A percentile compares a stretch with the other conserved stretches of the same genome.
Evolutionary conservation across 2,329 filamentous ascomycete species (phyloP).

Genomic region (Ophiostoma tasmaniense): DNA sequence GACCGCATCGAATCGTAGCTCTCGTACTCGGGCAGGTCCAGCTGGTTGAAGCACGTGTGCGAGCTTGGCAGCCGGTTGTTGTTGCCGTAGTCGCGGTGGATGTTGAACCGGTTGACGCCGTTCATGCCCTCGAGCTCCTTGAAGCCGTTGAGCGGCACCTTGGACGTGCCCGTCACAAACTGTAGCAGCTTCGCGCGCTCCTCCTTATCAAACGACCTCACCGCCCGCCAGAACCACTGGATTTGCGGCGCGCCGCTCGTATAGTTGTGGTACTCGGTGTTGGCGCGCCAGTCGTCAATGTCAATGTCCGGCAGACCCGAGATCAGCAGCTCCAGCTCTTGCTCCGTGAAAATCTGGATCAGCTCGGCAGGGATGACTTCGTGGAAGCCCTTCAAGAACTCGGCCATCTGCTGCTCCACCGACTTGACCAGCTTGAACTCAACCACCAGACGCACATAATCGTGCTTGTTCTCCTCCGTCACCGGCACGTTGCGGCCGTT

Average conservation of each 20-base stretch:
- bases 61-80: conserved; percentile 93
- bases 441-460: conserved; percentile 89
- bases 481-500: conserved; percentile 88
- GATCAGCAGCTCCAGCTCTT: conserved; percentile 92
- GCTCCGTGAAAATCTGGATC: conserved; percentile 96
- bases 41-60: conserved; percentile 98
- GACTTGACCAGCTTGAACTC: conserved; percentile 89
- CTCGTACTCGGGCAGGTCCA: conserved; percentile 96
- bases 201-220: conserved; percentile 97
- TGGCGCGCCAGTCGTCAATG: conserved; percentile 97
- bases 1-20: conserved; percentile 84
- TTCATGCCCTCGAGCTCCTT: conserved; percentile 99
- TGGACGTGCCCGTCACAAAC: conserved; percentile 96
- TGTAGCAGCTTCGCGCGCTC: conserved; percentile 94
- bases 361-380: conserved; percentile 94
- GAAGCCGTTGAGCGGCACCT: conserved; percentile 96
- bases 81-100: conserved; percentile 93
- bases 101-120: conserved; percentile 94
- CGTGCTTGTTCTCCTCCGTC: conserved; percentile 96
- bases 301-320: conserved; percentile 96
- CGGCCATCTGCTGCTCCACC: conserved; percentile 86
- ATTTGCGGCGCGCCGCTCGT: conserved; percentile 89
- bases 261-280: conserved; percentile 98
- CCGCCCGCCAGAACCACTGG: conserved; percentile 98
- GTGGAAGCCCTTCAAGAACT: conserved; percentile 93